phyloP scores from a whole-genome alignment of 2,329 filamentous ascomycete species.

The Balansia obtecta region DNA sequence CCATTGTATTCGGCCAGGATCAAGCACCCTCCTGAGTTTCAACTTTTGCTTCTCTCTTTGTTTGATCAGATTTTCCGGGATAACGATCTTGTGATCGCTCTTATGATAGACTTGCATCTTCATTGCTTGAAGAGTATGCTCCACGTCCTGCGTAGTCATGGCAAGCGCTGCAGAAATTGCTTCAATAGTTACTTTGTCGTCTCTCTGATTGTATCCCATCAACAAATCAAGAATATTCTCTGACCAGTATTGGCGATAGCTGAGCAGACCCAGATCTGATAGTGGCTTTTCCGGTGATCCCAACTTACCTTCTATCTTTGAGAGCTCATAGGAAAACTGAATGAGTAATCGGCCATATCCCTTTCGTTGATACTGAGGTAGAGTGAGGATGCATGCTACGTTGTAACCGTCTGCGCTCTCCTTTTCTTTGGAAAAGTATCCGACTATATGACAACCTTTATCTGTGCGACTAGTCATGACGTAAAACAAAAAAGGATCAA shows the following conservation, averaged over 20 bases:
- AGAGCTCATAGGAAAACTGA: slow-evolving; percentile 94
- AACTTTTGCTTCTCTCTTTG: slow-evolving; percentile 68
- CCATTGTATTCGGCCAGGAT: slow-evolving; percentile 74
- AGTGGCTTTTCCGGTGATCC: slow-evolving; percentile 95
- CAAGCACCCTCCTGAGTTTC: slow-evolving; percentile 67
- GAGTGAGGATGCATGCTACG: slow-evolving; percentile 90
- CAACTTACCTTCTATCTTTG: slow-evolving; percentile 86
- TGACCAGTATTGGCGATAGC: slow-evolving; percentile 96
- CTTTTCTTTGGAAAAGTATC: slow-evolving; percentile 99
- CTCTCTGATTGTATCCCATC: slow-evolving; percentile 55
- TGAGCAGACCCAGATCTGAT: slow-evolving; percentile 81
- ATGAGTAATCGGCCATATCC: slow-evolving; percentile 90
- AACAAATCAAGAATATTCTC: slow-evolving; percentile 85
- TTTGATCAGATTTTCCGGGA: slow-evolving; percentile 72
- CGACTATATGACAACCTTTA: slow-evolving; percentile 87
- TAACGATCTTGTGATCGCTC: slow-evolving; percentile 89
- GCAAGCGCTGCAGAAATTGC: slow-evolving; percentile 65
- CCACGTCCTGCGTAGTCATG: slow-evolving; percentile 96
- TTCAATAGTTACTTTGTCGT: slow-evolving; percentile 72
- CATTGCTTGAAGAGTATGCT: slow-evolving; percentile 85
- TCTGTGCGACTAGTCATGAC: slow-evolving; percentile 89
- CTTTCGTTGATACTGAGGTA: slow-evolving; percentile 92
- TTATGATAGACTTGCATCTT: slow-evolving; percentile 95
- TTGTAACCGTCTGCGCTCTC: slow-evolving; percentile 96
- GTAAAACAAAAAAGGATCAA: slow-evolving; percentile 98